Conservation (phyloP, 768 basidiomycete species). For the Suillus placidus region DNA sequence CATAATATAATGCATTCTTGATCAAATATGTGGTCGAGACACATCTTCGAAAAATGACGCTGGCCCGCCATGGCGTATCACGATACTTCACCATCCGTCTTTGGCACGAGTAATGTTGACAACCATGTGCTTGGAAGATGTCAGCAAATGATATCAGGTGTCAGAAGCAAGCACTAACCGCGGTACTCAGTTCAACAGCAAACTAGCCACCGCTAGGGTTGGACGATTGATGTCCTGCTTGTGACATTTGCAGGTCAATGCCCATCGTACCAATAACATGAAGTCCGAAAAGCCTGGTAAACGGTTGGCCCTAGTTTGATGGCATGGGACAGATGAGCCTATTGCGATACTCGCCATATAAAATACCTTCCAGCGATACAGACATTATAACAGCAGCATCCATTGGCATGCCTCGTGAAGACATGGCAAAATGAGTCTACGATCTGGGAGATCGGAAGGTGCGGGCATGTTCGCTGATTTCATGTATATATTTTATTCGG, state of each 20-base stretch:
- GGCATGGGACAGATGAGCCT: no score
- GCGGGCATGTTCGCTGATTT: no score
- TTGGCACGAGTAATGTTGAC: background rate
- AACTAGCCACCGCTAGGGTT: background rate
- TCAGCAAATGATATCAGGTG: background rate
- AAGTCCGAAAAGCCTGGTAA: slow-evolving; percentile 1
- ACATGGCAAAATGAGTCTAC: no score
- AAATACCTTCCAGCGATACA: no score
- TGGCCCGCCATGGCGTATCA: background rate
- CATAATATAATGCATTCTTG: slow-evolving; percentile 9
- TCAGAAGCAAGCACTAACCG: background rate
- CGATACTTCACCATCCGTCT: slow-evolving; percentile 2
- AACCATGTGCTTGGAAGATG: background rate
- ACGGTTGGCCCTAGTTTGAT: no score
- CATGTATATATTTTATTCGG: no score
- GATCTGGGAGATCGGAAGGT: no score
- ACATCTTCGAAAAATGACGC: background rate
- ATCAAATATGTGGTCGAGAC: background rate
- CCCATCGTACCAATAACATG: slow-evolving; percentile 3
- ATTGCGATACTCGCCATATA: no score
- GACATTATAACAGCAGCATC: no score
- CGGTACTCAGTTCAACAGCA: slow-evolving; percentile 9
- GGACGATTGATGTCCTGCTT: background rate
- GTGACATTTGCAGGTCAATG: background rate
- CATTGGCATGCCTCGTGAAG: no score